Conservation (phyloP, 2,329 filamentous ascomycete genomes). For the Pleoardoris graminearum region DNA sequence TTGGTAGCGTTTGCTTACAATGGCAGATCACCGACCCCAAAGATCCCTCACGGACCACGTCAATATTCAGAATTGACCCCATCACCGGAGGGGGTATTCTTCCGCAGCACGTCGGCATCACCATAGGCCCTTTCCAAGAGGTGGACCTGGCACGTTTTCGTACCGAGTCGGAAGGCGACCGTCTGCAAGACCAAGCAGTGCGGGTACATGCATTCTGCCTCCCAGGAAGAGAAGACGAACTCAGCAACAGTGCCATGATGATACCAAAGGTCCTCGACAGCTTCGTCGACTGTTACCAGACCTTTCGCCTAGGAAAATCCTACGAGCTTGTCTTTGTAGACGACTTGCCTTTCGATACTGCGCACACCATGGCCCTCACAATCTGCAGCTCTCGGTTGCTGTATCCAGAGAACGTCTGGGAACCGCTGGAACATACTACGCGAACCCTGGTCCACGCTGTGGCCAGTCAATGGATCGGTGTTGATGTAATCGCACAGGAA, state of each 20-base stretch:
- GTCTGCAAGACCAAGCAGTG: slow-evolving; percentile 83
- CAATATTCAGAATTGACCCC: slow-evolving; percentile 74
- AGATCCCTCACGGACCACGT: slow-evolving; percentile 82
- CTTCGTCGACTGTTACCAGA: slow-evolving; percentile 84
- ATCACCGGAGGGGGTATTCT: slow-evolving; percentile 60
- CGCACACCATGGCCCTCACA: slow-evolving; percentile 79
- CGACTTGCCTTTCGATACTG: slow-evolving; percentile 75
- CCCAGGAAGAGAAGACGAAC: slow-evolving; percentile 77
- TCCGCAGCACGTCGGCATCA: slow-evolving; percentile 89
- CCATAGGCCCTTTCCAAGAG: slow-evolving; percentile 91
- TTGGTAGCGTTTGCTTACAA: slow-evolving; percentile 16
- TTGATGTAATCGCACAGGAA: slow-evolving; percentile 85
- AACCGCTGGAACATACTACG: slow-evolving; percentile 80
- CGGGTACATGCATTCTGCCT: slow-evolving; percentile 91
- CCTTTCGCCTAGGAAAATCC: slow-evolving; percentile 80
- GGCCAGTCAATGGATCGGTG: slow-evolving; percentile 90
- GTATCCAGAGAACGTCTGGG: slow-evolving; percentile 81
- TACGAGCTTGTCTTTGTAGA: slow-evolving; percentile 96
- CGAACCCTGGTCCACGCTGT: slow-evolving; percentile 80
- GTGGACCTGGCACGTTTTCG: slow-evolving; percentile 88
- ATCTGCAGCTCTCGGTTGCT: slow-evolving; percentile 86
- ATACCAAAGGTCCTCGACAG: slow-evolving; percentile 85
- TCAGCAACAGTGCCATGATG: slow-evolving; percentile 83
- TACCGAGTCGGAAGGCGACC: slow-evolving; percentile 88
- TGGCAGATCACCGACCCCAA: slow-evolving; percentile 66